Evolutionary conservation across 2,329 filamentous ascomycete species (phyloP).

Genomic region (Tolypocladium sp.): DNA sequence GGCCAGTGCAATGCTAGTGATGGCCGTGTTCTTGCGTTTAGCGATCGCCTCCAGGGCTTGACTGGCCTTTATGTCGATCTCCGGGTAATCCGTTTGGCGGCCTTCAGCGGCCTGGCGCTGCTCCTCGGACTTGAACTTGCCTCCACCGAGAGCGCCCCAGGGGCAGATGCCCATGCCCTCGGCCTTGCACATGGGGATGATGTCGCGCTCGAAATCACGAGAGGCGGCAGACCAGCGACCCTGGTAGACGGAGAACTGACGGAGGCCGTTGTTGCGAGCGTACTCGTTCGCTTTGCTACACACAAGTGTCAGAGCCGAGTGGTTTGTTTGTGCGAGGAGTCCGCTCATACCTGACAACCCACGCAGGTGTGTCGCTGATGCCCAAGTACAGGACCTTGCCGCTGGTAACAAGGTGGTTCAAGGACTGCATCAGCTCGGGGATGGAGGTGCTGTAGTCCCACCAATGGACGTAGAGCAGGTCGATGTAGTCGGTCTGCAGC

Average conservation of each 20-base stretch:
- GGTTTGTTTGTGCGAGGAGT: not conserved
- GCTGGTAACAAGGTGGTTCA: slow-evolving; percentile 48
- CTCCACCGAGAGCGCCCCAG: slow-evolving; percentile 47
- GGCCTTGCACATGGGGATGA: slow-evolving; percentile 32
- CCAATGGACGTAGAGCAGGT: slow-evolving; percentile 56
- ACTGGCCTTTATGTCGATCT: slow-evolving; percentile 43
- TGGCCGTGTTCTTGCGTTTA: slow-evolving; percentile 27
- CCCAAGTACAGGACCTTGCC: slow-evolving; percentile 61
- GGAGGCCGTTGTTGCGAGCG: slow-evolving; percentile 60
- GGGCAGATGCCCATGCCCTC: slow-evolving; percentile 45
- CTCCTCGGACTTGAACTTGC: slow-evolving; percentile 32
- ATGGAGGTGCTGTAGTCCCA: slow-evolving; percentile 63
- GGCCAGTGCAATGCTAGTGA: slow-evolving; percentile 51
- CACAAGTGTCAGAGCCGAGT: not conserved
- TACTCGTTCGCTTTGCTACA: slow-evolving; percentile 55
- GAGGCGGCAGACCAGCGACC: slow-evolving; percentile 29
- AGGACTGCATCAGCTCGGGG: slow-evolving; percentile 58
- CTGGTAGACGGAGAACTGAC: slow-evolving; percentile 51
- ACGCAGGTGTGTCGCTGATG: slow-evolving; percentile 60
- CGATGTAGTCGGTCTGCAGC: slow-evolving; percentile 60
- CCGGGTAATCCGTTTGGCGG: slow-evolving; percentile 29
- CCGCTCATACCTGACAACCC: slow-evolving; percentile 43
- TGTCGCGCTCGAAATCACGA: slow-evolving; percentile 32
- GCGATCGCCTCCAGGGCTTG: slow-evolving; percentile 40
- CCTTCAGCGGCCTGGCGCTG: slow-evolving; percentile 24